A percentile compares a stretch with the other conserved stretches of the same genome.
phyloP scores from a whole-genome alignment of 2,329 filamentous ascomycete genomes.

The Aquanectria penicillioides region DNA sequence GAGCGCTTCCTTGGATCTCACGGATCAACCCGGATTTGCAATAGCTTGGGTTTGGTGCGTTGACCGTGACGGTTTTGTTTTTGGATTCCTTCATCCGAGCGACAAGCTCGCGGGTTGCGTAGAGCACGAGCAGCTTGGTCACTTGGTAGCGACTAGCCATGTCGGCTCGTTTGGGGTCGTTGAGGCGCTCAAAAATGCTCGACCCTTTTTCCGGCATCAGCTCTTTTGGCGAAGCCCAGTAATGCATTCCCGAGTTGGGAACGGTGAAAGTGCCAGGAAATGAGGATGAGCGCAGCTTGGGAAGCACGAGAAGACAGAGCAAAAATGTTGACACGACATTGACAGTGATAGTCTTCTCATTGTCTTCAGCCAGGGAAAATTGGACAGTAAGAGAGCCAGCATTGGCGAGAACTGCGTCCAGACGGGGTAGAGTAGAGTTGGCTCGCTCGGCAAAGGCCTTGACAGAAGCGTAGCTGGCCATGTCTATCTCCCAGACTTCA shows the following conservation, averaged over 20 bases:
- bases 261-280: conserved; percentile 30
- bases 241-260: conserved; percentile 39
- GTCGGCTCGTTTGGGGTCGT: conserved; percentile 37
- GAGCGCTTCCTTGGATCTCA: conserved; percentile 4
- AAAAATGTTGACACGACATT: conserved; percentile 40
- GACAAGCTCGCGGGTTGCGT: conserved; percentile 44
- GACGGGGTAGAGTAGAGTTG: conserved; percentile 43
- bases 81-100: neutral
- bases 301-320: conserved; percentile 31
- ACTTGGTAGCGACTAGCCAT: conserved; percentile 46
- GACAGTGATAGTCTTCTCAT: conserved; percentile 58
- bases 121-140: conserved; percentile 46
- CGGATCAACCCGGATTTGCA: conserved; percentile 48
- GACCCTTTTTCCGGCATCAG: conserved; percentile 20
- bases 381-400: conserved; percentile 52
- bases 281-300: conserved; percentile 38
- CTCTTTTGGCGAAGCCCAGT: conserved; percentile 38
- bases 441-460: conserved; percentile 47
- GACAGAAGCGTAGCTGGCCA: conserved; percentile 57
- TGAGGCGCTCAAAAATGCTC: conserved; percentile 44
- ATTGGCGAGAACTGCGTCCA: conserved; percentile 58
- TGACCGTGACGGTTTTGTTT: conserved; percentile 43
- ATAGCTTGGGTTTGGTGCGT: conserved; percentile 53
- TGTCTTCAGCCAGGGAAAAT: conserved; percentile 52
- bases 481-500: conserved; percentile 60